A percentile compares a stretch with the other conserved stretches of the same genome.
Conservation (phyloP, 1,284 basidiomycete genomes). For the Cryptococcus amylolentus region DNA sequence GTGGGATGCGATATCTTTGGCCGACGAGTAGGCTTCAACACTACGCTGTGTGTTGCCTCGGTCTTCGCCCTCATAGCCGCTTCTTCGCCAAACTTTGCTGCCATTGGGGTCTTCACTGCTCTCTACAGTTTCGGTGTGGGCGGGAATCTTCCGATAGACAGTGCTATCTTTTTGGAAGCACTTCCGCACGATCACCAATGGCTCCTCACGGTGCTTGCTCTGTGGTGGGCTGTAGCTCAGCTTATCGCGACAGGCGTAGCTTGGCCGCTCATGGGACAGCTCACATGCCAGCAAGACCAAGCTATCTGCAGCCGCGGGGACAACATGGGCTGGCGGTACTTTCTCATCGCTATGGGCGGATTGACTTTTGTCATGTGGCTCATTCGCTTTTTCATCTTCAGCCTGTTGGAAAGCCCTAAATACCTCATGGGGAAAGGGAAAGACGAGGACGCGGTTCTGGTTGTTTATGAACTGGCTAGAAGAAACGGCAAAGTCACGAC, state of each 20-base stretch:
- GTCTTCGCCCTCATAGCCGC: constrained; percentile 61
- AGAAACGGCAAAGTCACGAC: constrained; percentile 55
- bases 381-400: constrained; percentile 44
- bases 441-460: constrained; percentile 59
- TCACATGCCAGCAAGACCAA: constrained; percentile 16
- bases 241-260: constrained; percentile 30
- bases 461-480: constrained; percentile 53
- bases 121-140: constrained; percentile 59
- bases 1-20: constrained; percentile 51
- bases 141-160: constrained; percentile 60
- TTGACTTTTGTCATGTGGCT: constrained; percentile 52
- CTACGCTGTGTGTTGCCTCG: constrained; percentile 60
- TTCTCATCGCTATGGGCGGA: constrained; percentile 55
- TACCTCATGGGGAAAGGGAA: constrained; percentile 55
- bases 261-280: constrained; percentile 31
- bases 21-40: constrained; percentile 58
- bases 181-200: constrained; percentile 56
- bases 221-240: constrained; percentile 63
- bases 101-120: constrained; percentile 55
- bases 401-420: constrained; percentile 58
- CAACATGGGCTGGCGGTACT: constrained; percentile 52
- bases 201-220: constrained; percentile 61
- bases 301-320: constrained; percentile 17
- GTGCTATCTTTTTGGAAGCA: constrained; percentile 59
- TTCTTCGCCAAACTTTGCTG: constrained; percentile 56